These are phyloP conservation scores for Podospora pseudocomata DNA, from an alignment of 495 filamentous ascomycete genomes.

Conservation along the genomic window DNA sequence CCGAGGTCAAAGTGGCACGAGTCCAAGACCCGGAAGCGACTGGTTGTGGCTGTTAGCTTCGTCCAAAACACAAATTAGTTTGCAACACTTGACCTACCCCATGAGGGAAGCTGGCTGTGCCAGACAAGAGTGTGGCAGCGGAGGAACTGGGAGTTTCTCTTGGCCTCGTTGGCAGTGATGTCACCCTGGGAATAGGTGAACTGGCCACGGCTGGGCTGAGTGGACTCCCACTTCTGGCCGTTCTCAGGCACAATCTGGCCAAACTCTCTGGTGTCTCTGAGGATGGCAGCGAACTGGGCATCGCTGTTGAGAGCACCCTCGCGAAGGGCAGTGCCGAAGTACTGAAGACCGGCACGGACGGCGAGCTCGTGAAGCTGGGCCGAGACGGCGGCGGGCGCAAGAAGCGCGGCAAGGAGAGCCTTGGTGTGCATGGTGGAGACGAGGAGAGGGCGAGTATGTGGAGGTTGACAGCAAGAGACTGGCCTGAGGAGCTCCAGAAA, in stretches of 20 bases:
- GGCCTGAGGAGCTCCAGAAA: not conserved
- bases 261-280: constrained; percentile 52
- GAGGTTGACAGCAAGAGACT: too few relatives aligned
- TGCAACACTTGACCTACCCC: constrained; percentile 41
- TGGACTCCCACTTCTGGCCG: constrained; percentile 53
- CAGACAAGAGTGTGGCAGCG: constrained; percentile 62
- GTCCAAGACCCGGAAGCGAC: constrained; percentile 50
- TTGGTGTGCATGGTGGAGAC: constrained; percentile 26
- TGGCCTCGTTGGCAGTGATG: constrained; percentile 48
- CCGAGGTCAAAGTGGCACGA: constrained; percentile 46
- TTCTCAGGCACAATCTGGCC: constrained; percentile 59
- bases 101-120: constrained; percentile 58
- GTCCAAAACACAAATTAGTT: too few relatives aligned
- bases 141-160: constrained; percentile 51
- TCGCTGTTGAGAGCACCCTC: constrained; percentile 50
- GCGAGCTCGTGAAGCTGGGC: constrained; percentile 51
- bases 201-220: constrained; percentile 35
- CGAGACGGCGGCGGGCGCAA: constrained; percentile 31
- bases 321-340: constrained; percentile 59
- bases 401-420: constrained; percentile 24
- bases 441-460: not conserved
- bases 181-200: constrained; percentile 54
- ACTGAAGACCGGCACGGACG: constrained; percentile 48
- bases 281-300: constrained; percentile 43
- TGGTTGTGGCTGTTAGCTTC: not conserved